Base-by-base conservation (phyloP, 192 early-diverging fungal genomes). In the Phycomyces blakesleeanus region DNA sequence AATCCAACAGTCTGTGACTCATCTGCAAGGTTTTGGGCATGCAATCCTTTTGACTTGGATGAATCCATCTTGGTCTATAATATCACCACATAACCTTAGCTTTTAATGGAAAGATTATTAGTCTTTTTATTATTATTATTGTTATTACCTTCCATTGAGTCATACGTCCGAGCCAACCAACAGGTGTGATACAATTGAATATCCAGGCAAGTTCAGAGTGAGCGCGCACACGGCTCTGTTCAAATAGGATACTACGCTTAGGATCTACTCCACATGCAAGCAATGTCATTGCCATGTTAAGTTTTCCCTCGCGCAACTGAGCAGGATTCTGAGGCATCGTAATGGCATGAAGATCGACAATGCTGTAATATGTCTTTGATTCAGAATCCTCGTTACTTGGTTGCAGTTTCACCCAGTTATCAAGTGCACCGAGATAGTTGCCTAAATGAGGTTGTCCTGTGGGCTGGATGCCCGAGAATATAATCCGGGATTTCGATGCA, bases 371-470 rank as follows among this genome's bases (percentile, higher is more conserved):
- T 14, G 53, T 69, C 5, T 49, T 27, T 24, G 55, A 7, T 10
- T 71, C 49, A 6, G 60, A 63, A 2, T 64, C 49, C 4, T 61
- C 62, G 4, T 73, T 61, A 14, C 74, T 55, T 27, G 75, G 61
- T 66, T 96, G 95, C 44, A 97, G 76, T 0, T 60, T 51, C 1
- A 89, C 89, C 95, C 93, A 97, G 77, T 93, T 92, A 1, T 72
- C 75, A 20, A 97, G 76, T 16, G 93, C 91, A 0, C 95, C 95
- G 56, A 96, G 84, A 67, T 96, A 97, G 74, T 97, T 97, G 55
- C 95, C 95, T 21, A 97, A 77, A 67, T 97, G 95, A 37, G 93
- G 93, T 18, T 86, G 82, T 6, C 93, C 95, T 29, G 95, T 97
- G 11, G 95, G 93, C 74, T 97, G 95, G 64, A 97, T 95, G 0